These are phyloP conservation scores for Mallotus repandus DNA, from an alignment of 441 rosid species.

Conservation along the genomic window DNA sequence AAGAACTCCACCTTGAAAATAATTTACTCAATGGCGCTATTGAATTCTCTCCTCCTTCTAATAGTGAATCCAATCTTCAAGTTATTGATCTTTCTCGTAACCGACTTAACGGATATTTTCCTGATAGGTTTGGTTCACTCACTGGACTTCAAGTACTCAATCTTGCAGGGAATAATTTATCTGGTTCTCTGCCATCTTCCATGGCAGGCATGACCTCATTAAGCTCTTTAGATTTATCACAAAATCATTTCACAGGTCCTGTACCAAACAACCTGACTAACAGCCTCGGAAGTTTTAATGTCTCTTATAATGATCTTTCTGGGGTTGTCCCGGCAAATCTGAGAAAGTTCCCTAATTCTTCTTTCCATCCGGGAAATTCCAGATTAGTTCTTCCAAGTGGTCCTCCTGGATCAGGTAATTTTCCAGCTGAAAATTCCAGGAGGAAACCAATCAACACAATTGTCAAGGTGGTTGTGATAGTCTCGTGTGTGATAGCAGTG, in stretches of 20 bases:
- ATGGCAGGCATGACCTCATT: conserved; percentile 65
- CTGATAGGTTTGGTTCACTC: conserved; percentile 61
- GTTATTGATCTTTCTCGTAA: conserved; percentile 85
- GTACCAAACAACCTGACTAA: conserved; percentile 69
- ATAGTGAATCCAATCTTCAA: conserved; percentile 47
- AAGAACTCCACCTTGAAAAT: conserved; percentile 67
- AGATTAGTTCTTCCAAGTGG: conserved; percentile 61
- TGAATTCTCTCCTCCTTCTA: conserved; percentile 47
- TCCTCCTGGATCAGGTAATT: conserved; percentile 47
- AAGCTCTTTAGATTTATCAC: conserved; percentile 68
- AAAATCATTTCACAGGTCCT: conserved; percentile 76
- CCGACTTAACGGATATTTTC: conserved; percentile 65
- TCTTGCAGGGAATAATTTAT: conserved; percentile 78
- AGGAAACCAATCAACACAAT: conserved; percentile 51
- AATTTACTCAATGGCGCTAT: conserved; percentile 65
- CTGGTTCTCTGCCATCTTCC: conserved; percentile 85
- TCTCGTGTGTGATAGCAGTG: conserved; percentile 69
- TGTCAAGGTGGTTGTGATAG: conserved; percentile 65
- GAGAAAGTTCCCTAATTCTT: conserved; percentile 67
- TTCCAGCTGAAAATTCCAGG: conserved; percentile 42
- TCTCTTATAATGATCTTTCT: conserved; percentile 79
- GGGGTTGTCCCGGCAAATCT: conserved; percentile 87
- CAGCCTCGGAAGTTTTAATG: conserved; percentile 66
- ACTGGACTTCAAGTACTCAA: conserved; percentile 66
- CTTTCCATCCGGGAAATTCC: conserved; percentile 80